These are phyloP conservation scores for Thozetella sp. DNA, from an alignment of 495 filamentous ascomycete species.

Conservation along the genomic window DNA sequence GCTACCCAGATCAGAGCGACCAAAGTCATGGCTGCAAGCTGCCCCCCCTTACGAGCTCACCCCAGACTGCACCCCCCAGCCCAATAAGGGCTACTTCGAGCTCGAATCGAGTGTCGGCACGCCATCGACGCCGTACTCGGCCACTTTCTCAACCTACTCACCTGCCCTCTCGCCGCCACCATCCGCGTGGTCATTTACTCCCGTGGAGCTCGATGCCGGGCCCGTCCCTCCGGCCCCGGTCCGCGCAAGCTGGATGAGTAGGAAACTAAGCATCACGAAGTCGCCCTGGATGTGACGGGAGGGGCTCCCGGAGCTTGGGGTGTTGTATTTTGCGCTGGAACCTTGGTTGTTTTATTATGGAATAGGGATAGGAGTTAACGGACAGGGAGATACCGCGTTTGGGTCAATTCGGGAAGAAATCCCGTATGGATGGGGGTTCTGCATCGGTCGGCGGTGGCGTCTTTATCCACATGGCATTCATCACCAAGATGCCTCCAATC, in stretches of 20 bases:
- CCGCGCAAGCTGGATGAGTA: not conserved
- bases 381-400: not conserved
- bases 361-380: not conserved
- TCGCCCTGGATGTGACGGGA: slow-evolving; percentile 2
- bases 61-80: not conserved
- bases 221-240: not conserved
- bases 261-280: not conserved
- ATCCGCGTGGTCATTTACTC: not conserved
- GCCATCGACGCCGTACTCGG: not conserved
- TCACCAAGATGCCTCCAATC: too few relatives aligned
- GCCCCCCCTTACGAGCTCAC: not conserved
- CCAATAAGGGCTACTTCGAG: not conserved
- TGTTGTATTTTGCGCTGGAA: too few relatives aligned
- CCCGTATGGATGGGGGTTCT: too few relatives aligned
- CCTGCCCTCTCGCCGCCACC: not conserved
- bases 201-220: not conserved
- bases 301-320: not conserved
- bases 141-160: not conserved
- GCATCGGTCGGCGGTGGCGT: too few relatives aligned
- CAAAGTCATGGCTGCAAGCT: not conserved
- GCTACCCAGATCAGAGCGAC: too few relatives aligned
- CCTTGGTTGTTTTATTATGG: not conserved
- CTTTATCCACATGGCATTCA: too few relatives aligned
- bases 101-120: not conserved
- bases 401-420: too few relatives aligned